These are phyloP conservation scores for Yamadazyma paraphyllophila DNA, from an alignment of 805 yeast genomes.

Conservation along the genomic window DNA sequence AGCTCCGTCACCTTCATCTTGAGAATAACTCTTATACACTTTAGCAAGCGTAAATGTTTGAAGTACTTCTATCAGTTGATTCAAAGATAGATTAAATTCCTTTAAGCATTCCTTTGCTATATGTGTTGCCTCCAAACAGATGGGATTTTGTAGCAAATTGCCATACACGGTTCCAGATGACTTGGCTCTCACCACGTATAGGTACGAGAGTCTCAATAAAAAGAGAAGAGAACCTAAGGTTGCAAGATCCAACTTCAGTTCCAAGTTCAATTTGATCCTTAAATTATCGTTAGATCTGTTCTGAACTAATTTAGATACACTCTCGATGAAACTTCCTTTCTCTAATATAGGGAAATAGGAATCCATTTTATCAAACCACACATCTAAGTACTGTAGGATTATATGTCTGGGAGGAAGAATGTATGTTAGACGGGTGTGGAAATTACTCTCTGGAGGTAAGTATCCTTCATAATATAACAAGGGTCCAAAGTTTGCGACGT, in stretches of 20 bases:
- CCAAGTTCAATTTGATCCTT: constrained; percentile 1
- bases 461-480: constrained; percentile 5
- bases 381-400: constrained; percentile 50
- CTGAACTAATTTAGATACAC: constrained; percentile 35
- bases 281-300: constrained; percentile 1
- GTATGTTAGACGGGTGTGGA: constrained; percentile 4
- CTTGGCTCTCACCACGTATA: constrained; percentile 18
- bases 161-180: background rate
- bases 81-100: constrained; percentile 45
- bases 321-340: constrained; percentile 44
- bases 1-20: constrained; percentile 50
- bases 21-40: constrained; percentile 53
- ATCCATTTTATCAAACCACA: constrained; percentile 58
- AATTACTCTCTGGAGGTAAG: constrained; percentile 7
- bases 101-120: constrained; percentile 51
- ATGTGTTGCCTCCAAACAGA: constrained; percentile 36
- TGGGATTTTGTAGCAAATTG: constrained; percentile 35
- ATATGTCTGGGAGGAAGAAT: constrained; percentile 20
- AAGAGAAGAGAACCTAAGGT: constrained; percentile 32
- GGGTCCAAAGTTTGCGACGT: constrained; percentile 2
- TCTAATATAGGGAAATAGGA: constrained; percentile 62
- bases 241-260: constrained; percentile 8
- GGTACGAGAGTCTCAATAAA: constrained; percentile 35
- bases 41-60: constrained; percentile 61
- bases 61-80: constrained; percentile 48